Percentiles rank a stretch among this genome's conserved stretches.
These are phyloP conservation scores for Hyaloscypha hepaticicola DNA, from an alignment of 495 filamentous ascomycete species.

Conservation along the genomic window DNA sequence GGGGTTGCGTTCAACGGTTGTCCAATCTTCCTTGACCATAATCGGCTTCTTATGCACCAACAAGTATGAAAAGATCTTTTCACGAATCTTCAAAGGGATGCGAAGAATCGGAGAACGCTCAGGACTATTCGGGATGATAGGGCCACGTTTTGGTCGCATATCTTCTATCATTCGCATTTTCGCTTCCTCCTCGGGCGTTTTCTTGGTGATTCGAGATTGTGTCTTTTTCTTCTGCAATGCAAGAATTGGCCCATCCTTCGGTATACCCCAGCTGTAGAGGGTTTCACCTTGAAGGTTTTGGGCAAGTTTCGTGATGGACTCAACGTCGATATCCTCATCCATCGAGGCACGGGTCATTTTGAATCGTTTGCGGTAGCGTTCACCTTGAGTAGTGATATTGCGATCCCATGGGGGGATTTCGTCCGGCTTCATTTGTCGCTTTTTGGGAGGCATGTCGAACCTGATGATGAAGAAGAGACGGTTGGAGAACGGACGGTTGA, in stretches of 20 bases:
- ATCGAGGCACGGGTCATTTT: slow-evolving; percentile 8
- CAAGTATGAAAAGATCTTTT: slow-evolving; percentile 25
- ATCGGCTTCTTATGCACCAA: slow-evolving; percentile 15
- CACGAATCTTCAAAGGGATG: slow-evolving; percentile 20
- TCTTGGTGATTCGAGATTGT: not conserved
- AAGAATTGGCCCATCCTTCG: not conserved
- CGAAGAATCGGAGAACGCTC: slow-evolving; percentile 16
- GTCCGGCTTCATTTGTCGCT: not conserved
- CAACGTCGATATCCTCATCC: not conserved
- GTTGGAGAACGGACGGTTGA: not conserved
- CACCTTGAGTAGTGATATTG: not conserved
- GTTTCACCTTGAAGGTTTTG: not conserved
- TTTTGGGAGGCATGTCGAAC: slow-evolving; percentile 7
- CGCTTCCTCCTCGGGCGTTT: not conserved
- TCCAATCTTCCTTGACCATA: slow-evolving; percentile 18
- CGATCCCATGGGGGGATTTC: slow-evolving; percentile 7
- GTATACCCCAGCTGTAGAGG: slow-evolving; percentile 1
- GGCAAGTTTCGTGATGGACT: not conserved
- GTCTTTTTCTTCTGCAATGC: not conserved
- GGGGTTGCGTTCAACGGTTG: slow-evolving; percentile 8
- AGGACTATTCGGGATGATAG: slow-evolving; percentile 2
- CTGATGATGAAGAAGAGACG: not conserved
- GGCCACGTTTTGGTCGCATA: slow-evolving; percentile 4
- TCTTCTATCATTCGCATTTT: slow-evolving; percentile 13
- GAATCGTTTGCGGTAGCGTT: not conserved